Evolutionary conservation across 140 eudicot genomes (phyloP), one percentile per base, ranked within the genome.

Genomic region (Senecio squalidus): DNA sequence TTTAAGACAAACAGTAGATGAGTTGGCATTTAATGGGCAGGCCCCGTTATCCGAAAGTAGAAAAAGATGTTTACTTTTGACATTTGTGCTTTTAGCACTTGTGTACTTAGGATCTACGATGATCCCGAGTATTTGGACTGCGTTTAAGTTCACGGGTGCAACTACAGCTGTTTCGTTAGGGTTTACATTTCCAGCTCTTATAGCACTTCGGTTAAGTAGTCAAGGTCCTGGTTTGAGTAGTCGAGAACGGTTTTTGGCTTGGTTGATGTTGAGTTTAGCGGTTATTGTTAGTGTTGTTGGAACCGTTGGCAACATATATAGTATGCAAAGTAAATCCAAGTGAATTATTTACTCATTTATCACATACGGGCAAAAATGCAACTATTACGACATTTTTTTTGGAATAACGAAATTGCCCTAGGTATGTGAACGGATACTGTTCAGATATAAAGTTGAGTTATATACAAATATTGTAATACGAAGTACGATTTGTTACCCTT

Each of bases 101-200:
- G 73, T 82, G 9, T 92, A 84, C 67, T 13, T 84, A 43, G 96
- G 93, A 27, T 92, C 96, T 14, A 87, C 99, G 0, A 77, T 88
- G 95, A 75, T 92, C 56, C 99, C 96, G 10, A 92, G 74, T 63
- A 92, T 92, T 16, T 92, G 99, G 99, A 92, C 93, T 18, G 99
- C 99, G 18, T 92, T 92, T 60, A 92, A 92, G 70, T 84, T 92
- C 65, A 92, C 99, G 0, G 99, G 99, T 27, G 99, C 96, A 5
- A 92, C 99, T 14, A 88, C 99, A 11, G 96, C 99, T 1, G 99
- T 92, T 27, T 81, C 99, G 1, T 80, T 92, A 55, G 99, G 96
- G 29, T 92, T 81, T 52, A 88, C 91, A 8, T 92, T 92, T 60
- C 96, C 99, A 1, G 62, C 96, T 44, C 95, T 92, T 53, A 61